A percentile compares a stretch with the other conserved stretches of the same genome.
Evolutionary conservation across 768 basidiomycete genomes (phyloP).

Genomic region (Leccinellum albellum): DNA sequence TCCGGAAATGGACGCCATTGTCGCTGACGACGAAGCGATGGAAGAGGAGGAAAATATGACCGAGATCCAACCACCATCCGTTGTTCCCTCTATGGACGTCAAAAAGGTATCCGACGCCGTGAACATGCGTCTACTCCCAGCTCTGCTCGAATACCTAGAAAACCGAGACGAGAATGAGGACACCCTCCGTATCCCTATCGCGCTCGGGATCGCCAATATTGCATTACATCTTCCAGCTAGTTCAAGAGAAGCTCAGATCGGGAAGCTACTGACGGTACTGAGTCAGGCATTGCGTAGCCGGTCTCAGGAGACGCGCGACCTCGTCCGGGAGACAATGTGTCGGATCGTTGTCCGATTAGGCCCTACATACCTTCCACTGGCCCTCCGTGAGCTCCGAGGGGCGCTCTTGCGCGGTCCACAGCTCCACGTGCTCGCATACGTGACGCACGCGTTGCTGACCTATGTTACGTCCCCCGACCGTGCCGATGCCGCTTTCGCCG

Average conservation of each 20-base stretch:
- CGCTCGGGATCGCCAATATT: constrained; percentile 82
- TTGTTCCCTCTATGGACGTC: constrained; percentile 12
- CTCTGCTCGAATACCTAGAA: constrained; percentile 75
- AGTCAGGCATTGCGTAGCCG: constrained; percentile 90
- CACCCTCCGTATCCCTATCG: constrained; percentile 80
- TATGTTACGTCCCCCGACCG: constrained; percentile 64
- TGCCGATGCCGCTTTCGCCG: constrained; percentile 48
- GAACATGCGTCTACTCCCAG: constrained; percentile 70
- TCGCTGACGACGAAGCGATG: constrained; percentile 28
- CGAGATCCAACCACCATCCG: constrained; percentile 14
- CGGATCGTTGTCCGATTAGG: constrained; percentile 75
- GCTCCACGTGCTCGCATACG: constrained; percentile 85
- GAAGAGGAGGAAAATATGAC: constrained; percentile 18
- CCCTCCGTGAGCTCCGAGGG: constrained; percentile 76
- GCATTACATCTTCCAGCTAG: constrained; percentile 72
- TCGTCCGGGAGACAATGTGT: constrained; percentile 77
- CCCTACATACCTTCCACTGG: constrained; percentile 63
- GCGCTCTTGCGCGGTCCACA: constrained; percentile 91
- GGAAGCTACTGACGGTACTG: constrained; percentile 75
- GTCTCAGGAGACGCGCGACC: constrained; percentile 88
- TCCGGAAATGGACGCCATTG: constrained; percentile 28
- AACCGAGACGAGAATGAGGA: constrained; percentile 83
- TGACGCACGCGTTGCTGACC: constrained; percentile 76
- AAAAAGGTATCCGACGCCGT: constrained; percentile 69
- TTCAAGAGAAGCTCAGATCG: constrained; percentile 62